Base-by-base conservation (phyloP, 306 rosid genomes). In the Erythrophleum fordii region DNA sequence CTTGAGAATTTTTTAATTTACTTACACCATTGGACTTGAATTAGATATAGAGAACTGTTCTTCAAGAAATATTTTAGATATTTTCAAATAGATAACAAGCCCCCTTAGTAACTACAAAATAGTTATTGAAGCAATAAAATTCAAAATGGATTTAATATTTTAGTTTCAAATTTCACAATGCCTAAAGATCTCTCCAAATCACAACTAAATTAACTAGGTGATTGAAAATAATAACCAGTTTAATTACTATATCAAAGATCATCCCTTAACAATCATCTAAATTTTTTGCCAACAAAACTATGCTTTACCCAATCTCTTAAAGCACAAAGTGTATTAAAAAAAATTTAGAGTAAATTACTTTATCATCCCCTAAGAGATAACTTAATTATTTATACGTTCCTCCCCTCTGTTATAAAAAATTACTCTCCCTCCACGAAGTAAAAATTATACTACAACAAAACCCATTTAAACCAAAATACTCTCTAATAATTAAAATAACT, bases 181-280 rank as follows among this genome's bases (percentile, higher is more conserved):
- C 45, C 28, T 9, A 46, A 72, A 18, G 44, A 75, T 20, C 80
- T 34, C 72, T 34, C 35, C 25, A 16, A 73, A 81, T 35, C 71
- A 53, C 9, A 31, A 56, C 48, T 17, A 44, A 28, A 62, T 37
- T 64, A 20, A 60, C 11, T 70, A 20, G 44, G 51, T 5, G 75
- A 35, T 25, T 4, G 16, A 58, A 75, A 35, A 78, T 42, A 52
- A 51, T 20, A 25, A 55, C 49, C n/a, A 42, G 48, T 55, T 46
- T 58, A 44, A 55, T 45, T 20, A 61, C 62, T 20, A 49, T 20
- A 69, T 44, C 29, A 73, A n/a, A 66, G 61, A 46, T 10, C 12
- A 25, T 44, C 17, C 17, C 9, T 31, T 37, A 64, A 37, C 14
- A 80, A 41, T 45, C 76, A 34, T 53, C 44, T 0, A 6, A 67